phyloP scores from a whole-genome alignment of 495 filamentous ascomycete species.

The Hypomontagnella monticulosa region DNA sequence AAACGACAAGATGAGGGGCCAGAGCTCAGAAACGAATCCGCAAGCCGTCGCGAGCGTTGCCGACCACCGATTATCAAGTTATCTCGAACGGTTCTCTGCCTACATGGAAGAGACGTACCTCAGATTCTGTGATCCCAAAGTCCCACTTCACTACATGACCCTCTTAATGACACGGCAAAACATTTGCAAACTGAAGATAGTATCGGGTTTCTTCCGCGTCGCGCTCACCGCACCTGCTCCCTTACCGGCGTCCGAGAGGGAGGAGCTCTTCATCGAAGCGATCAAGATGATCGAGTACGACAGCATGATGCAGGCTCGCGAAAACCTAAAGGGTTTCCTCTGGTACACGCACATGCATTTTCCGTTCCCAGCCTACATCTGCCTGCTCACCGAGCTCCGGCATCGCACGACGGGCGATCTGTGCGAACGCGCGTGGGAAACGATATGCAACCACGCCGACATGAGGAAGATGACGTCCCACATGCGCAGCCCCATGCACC shows the following conservation, averaged over 20 bases:
- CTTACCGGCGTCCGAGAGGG: conserved; percentile 52
- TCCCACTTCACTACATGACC: conserved; percentile 67
- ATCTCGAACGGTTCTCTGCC: conserved; percentile 63
- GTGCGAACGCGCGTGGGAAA: conserved; percentile 63
- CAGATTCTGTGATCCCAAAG: conserved; percentile 66
- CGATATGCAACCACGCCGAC: conserved; percentile 60
- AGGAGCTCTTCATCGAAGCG: conserved; percentile 57
- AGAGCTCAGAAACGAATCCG: conserved; percentile 46
- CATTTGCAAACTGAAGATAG: conserved; percentile 58
- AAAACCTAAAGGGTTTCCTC: conserved; percentile 56
- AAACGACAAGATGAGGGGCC: conserved; percentile 52
- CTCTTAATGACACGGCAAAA: conserved; percentile 58
- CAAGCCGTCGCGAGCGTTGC: conserved; percentile 57
- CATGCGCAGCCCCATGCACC: conserved; percentile 60
- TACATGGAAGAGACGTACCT: conserved; percentile 69
- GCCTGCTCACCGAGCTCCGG: conserved; percentile 59
- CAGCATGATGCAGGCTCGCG: conserved; percentile 57
- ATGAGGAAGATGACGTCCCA: conserved; percentile 53
- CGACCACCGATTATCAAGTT: conserved; percentile 56
- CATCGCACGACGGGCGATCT: conserved; percentile 58
- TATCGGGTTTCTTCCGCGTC: conserved; percentile 44
- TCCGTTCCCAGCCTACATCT: conserved; percentile 64
- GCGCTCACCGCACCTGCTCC: conserved; percentile 38
- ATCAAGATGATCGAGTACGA: conserved; percentile 64
- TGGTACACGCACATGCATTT: conserved; percentile 65